These are phyloP conservation scores for Zymoseptoria pseudotritici DNA, from an alignment of 2,329 filamentous ascomycete species.

Conservation along the genomic window DNA sequence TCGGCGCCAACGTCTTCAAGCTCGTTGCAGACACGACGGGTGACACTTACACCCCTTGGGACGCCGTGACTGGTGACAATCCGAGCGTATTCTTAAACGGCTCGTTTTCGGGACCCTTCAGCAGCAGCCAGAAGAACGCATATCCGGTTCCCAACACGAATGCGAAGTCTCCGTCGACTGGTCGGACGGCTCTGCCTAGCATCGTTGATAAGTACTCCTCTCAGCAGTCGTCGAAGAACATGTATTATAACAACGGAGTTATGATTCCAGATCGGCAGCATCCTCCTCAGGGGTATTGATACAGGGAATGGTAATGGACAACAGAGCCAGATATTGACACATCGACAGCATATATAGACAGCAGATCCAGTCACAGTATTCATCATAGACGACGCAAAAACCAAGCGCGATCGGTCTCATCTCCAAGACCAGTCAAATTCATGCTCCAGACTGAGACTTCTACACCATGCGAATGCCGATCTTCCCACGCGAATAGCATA, in stretches of 20 bases:
- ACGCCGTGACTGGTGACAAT: slow-evolving; percentile 20
- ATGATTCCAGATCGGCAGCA: slow-evolving; percentile 29
- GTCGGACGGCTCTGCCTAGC: slow-evolving; percentile 25
- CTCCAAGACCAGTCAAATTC: too few species aligned
- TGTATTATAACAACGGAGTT: slow-evolving; percentile 27
- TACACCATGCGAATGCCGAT: too few species aligned
- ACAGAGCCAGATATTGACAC: too few species aligned
- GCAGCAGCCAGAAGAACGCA: slow-evolving; percentile 14
- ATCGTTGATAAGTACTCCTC: slow-evolving; percentile 20
- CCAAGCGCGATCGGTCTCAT: neutral
- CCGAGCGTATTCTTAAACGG: slow-evolving; percentile 27
- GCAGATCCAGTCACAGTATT: too few species aligned
- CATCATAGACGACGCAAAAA: too few species aligned
- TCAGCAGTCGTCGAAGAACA: slow-evolving; percentile 3
- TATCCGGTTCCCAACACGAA: slow-evolving; percentile 27
- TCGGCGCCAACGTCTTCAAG: slow-evolving; percentile 40
- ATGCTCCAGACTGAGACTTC: too few species aligned
- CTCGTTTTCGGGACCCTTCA: slow-evolving; percentile 30
- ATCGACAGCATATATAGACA: too few species aligned
- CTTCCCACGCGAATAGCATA: too few species aligned
- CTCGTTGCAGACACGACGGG: slow-evolving; percentile 31
- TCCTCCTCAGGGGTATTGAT: slow-evolving; percentile 25
- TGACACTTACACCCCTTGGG: slow-evolving; percentile 22
- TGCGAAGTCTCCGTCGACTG: slow-evolving; percentile 20
- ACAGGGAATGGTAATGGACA: neutral